phyloP scores from a whole-genome alignment of 331 rosid species.

The Arachis monticola region DNA sequence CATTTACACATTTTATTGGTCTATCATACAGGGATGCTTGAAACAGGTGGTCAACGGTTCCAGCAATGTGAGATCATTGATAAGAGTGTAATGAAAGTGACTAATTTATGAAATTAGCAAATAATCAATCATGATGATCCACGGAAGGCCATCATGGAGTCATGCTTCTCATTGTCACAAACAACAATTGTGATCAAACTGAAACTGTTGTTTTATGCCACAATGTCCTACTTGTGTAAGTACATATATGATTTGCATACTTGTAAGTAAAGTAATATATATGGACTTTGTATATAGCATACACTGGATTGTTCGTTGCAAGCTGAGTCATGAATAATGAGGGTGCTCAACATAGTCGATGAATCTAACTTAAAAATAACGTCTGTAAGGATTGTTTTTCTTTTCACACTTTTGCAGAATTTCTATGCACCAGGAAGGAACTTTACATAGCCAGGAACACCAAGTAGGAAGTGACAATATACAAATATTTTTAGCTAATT shows the following conservation, averaged over 20 bases:
- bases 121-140: conserved; percentile 26
- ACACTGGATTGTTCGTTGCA: conserved; percentile 32
- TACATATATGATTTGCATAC: conserved; percentile 41
- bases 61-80: conserved; percentile 27
- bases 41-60: conserved; percentile 21
- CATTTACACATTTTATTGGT: conserved; percentile 13
- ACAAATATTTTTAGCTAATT: neutral
- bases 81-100: conserved; percentile 20
- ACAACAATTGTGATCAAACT: conserved; percentile 12
- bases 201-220: conserved; percentile 28
- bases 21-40: conserved; percentile 26
- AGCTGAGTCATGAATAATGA: conserved; percentile 20
- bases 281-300: conserved; percentile 49
- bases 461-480: conserved; percentile 1
- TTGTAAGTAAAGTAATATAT: conserved; percentile 32
- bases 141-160: conserved; percentile 12
- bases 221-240: conserved; percentile 36
- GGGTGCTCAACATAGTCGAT: conserved; percentile 35
- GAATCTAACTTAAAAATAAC: conserved; percentile 39
- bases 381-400: conserved; percentile 24
- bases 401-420: conserved; percentile 8
- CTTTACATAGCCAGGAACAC: neutral
- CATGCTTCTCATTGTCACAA: conserved; percentile 37
- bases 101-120: conserved; percentile 31
- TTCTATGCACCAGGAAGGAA: neutral